Evolutionary conservation across 441 rosid genomes (phyloP).

Genomic region (Bocquillonia castaneifolia): DNA sequence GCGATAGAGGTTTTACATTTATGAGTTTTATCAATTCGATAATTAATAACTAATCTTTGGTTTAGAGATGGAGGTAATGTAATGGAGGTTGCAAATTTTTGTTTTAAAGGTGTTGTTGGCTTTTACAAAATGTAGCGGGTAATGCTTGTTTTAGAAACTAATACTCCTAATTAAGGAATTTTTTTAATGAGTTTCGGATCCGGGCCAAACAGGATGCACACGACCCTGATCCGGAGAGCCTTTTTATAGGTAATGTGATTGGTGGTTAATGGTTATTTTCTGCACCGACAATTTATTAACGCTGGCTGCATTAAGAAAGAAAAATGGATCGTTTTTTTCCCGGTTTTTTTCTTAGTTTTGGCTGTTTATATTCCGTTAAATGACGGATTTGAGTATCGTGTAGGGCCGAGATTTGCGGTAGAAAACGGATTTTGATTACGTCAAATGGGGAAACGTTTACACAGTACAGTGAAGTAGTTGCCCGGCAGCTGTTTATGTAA

Average conservation of each 20-base stretch:
- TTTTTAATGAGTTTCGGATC: slow-evolving; percentile 10
- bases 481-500: neutral
- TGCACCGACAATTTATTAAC: slow-evolving; percentile 11
- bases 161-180: slow-evolving; percentile 5
- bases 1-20: neutral
- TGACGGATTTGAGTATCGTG: slow-evolving; percentile 13
- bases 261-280: neutral
- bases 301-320: too few species aligned
- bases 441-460: neutral
- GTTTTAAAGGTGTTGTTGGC: too few species aligned
- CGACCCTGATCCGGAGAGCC: neutral
- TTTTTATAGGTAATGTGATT: neutral
- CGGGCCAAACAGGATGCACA: neutral
- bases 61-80: neutral
- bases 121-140: neutral
- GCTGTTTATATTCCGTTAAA: neutral
- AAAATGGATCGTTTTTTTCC: neutral
- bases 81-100: too few species aligned
- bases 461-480: too few species aligned
- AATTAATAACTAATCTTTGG: neutral
- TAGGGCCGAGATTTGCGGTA: slow-evolving; percentile 6
- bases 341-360: neutral
- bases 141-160: slow-evolving; percentile 14
- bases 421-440: neutral
- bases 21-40: neutral